Percentiles rank a stretch among this genome's conserved stretches.
Evolutionary conservation across 805 yeast species (phyloP).

Genomic region (Clavispora santaluciae): DNA sequence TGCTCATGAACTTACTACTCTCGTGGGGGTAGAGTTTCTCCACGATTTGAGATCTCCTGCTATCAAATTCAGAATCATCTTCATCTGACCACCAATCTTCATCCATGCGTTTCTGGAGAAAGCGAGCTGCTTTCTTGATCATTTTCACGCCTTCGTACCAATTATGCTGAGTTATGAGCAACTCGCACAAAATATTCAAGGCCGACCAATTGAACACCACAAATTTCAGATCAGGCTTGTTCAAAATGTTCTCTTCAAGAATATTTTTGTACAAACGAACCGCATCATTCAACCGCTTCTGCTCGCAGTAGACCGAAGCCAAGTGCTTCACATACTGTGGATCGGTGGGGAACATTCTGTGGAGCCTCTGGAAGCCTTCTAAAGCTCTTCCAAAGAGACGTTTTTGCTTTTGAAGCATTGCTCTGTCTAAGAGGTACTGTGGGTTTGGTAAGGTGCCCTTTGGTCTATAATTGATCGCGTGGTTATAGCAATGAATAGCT

Average conservation of each 20-base stretch:
- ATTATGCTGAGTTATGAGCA: conserved; percentile 65
- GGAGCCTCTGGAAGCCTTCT: conserved; percentile 63
- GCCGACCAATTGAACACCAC: conserved; percentile 79
- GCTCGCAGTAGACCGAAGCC: conserved; percentile 49
- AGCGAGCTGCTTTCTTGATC: conserved; percentile 69
- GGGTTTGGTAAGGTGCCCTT: conserved; percentile 26
- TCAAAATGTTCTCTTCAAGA: conserved; percentile 52
- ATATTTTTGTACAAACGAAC: conserved; percentile 63
- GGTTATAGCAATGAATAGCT: conserved; percentile 72
- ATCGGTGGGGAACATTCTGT: conserved; percentile 52
- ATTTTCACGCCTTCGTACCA: conserved; percentile 60
- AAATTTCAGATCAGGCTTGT: conserved; percentile 25
- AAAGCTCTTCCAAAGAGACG: conserved; percentile 68
- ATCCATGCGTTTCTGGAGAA: conserved; percentile 68
- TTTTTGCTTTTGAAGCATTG: conserved; percentile 60
- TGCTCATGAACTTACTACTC: conserved; percentile 13
- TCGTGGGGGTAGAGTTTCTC: conserved; percentile 4
- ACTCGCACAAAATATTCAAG: conserved; percentile 75
- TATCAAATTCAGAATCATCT: conserved; percentile 73
- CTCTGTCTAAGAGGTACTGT: conserved; percentile 58
- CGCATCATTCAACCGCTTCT: conserved; percentile 66
- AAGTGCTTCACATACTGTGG: conserved; percentile 54
- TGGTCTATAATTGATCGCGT: conserved; percentile 44
- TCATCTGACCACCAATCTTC: conserved; percentile 65
- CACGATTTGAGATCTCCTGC: conserved; percentile 39